Conservation (phyloP, 257 asterid genomes). For the Fraxinus excelsior region DNA sequence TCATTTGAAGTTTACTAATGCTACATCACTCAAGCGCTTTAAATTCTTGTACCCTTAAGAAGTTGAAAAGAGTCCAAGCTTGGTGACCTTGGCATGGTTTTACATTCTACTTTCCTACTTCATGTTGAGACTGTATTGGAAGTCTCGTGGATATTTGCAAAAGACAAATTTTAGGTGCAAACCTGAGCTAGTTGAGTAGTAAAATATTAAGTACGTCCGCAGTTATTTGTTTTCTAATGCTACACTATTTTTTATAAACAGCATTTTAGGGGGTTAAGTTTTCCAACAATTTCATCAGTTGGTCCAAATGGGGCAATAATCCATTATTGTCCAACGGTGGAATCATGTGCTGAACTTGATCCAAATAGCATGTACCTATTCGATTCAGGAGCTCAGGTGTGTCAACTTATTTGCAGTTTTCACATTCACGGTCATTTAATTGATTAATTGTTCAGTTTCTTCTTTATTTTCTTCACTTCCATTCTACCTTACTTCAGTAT, state of each 20-base stretch:
- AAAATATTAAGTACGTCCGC: background rate
- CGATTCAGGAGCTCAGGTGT: conserved; percentile 99
- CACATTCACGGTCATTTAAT: background rate
- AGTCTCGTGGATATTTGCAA: conserved; percentile 8
- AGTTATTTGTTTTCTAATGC: conserved; percentile 17
- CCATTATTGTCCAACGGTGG: conserved; percentile 75
- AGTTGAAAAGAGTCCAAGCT: background rate
- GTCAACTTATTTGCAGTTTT: conserved; percentile 8
- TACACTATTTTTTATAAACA: conserved; percentile 36
- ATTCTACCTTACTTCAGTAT: conserved; percentile 12
- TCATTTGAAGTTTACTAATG: background rate
- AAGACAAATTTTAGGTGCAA: conserved; percentile 10
- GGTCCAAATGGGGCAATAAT: conserved; percentile 95
- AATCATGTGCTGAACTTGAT: conserved; percentile 89
- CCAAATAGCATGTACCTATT: conserved; percentile 77
- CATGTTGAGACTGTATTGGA: conserved; percentile 11
- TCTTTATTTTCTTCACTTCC: conserved; percentile 16
- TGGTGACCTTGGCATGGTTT: background rate
- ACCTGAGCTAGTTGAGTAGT: background rate
- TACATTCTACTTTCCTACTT: conserved; percentile 9
- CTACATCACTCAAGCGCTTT: background rate
- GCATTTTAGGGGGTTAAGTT: conserved; percentile 93
- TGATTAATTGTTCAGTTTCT: background rate
- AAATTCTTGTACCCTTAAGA: background rate
- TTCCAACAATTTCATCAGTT: conserved; percentile 92